These are phyloP conservation scores for Malassezia psittaci DNA, from an alignment of 1,284 basidiomycete species.

Conservation along the genomic window DNA sequence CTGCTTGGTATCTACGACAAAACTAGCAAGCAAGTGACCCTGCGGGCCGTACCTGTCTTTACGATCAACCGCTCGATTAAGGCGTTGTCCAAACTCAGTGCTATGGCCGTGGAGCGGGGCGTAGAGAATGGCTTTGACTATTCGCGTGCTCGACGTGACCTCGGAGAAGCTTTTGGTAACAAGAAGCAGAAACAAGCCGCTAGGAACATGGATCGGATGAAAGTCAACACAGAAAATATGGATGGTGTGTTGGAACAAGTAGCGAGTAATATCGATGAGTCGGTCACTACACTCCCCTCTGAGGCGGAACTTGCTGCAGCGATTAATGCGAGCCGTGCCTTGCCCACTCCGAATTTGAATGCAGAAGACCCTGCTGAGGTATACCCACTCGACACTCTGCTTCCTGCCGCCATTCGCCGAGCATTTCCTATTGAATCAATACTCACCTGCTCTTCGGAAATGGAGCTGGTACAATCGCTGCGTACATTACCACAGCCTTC, in stretches of 20 bases:
- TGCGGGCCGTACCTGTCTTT: slow-evolving; percentile 37
- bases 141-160: slow-evolving; percentile 28
- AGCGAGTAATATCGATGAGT: slow-evolving; percentile 31
- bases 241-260: slow-evolving; percentile 34
- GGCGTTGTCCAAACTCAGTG: slow-evolving; percentile 26
- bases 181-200: slow-evolving; percentile 41
- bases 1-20: slow-evolving; percentile 43
- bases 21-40: slow-evolving; percentile 29
- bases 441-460: slow-evolving; percentile 4
- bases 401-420: slow-evolving; percentile 25
- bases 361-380: slow-evolving; percentile 36
- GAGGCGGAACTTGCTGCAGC: slow-evolving; percentile 26
- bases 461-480: slow-evolving; percentile 12
- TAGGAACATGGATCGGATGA: slow-evolving; percentile 43
- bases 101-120: slow-evolving; percentile 22
- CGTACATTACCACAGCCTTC: slow-evolving; percentile 13
- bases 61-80: slow-evolving; percentile 34
- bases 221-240: slow-evolving; percentile 45
- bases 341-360: slow-evolving; percentile 34
- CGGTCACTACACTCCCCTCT: slow-evolving; percentile 23
- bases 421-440: slow-evolving; percentile 16
- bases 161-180: slow-evolving; percentile 45
- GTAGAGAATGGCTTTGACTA: slow-evolving; percentile 27
- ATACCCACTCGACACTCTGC: slow-evolving; percentile 32
- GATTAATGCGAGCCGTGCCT: slow-evolving; percentile 29